Evolutionary conservation across 2,329 filamentous ascomycete genomes (phyloP).

Genomic region (Fusarium verticillioides): DNA sequence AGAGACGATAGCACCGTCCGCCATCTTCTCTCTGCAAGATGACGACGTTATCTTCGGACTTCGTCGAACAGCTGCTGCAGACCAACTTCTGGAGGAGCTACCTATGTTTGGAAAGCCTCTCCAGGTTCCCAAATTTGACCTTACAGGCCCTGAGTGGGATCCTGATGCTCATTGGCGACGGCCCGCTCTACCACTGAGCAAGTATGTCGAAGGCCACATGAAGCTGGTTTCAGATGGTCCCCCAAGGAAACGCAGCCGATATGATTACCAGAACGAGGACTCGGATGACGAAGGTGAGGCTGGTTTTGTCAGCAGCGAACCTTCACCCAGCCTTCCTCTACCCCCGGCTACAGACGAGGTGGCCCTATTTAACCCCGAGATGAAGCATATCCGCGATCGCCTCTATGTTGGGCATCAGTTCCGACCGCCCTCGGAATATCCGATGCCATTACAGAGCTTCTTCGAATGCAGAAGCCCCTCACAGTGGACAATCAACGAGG

Average conservation of each 20-base stretch:
- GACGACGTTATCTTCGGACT: slow-evolving; percentile 86
- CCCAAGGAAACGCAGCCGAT: slow-evolving; percentile 82
- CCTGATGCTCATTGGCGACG: slow-evolving; percentile 79
- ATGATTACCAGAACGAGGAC: slow-evolving; percentile 80
- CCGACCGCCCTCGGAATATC: slow-evolving; percentile 88
- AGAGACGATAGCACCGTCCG: slow-evolving; percentile 73
- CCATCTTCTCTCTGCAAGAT: slow-evolving; percentile 83
- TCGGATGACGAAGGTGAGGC: slow-evolving; percentile 67
- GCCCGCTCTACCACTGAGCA: slow-evolving; percentile 85
- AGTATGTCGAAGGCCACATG: slow-evolving; percentile 85
- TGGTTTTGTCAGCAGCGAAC: slow-evolving; percentile 67
- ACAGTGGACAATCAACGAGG: slow-evolving; percentile 90
- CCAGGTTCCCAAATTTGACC: slow-evolving; percentile 66
- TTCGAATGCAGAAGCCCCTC: slow-evolving; percentile 89
- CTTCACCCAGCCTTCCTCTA: slow-evolving; percentile 60
- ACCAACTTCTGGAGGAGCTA: slow-evolving; percentile 82
- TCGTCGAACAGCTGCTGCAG: slow-evolving; percentile 77
- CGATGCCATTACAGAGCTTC: slow-evolving; percentile 90
- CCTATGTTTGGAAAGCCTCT: slow-evolving; percentile 79
- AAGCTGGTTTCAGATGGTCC: slow-evolving; percentile 73
- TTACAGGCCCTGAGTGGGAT: slow-evolving; percentile 67
- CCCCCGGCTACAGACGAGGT: slow-evolving; percentile 79
- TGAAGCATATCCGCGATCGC: slow-evolving; percentile 88
- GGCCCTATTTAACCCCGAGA: slow-evolving; percentile 88
- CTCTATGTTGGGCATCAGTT: slow-evolving; percentile 94